phyloP scores from a whole-genome alignment of 2,329 filamentous ascomycete genomes.

The Podosphaera leucotricha region DNA sequence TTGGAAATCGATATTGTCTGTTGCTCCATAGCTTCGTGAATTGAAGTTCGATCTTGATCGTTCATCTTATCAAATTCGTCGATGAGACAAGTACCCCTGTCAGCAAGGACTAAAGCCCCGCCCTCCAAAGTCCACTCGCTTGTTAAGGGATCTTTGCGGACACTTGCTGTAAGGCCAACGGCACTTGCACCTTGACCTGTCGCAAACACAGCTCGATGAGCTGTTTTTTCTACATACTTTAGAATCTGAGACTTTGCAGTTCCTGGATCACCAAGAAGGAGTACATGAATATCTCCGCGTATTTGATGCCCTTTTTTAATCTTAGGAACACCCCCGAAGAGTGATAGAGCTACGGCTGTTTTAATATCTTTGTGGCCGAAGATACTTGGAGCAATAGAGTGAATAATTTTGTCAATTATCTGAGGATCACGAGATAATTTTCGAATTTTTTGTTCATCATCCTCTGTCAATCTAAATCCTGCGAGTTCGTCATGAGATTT shows the following conservation, averaged over 20 bases:
- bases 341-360: constrained; percentile 77
- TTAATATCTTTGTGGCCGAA: constrained; percentile 96
- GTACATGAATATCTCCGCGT: constrained; percentile 91
- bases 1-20: constrained; percentile 99
- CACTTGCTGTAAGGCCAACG: constrained; percentile 90
- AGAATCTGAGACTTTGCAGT: constrained; percentile 95
- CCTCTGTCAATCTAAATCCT: constrained; percentile 82
- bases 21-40: constrained; percentile 99
- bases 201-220: constrained; percentile 87
- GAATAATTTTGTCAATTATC: constrained; percentile 79
- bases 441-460: constrained; percentile 81
- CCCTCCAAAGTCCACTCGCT: constrained; percentile 96
- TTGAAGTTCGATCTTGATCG: constrained; percentile 90
- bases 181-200: constrained; percentile 94
- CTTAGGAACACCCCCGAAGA: constrained; percentile 90
- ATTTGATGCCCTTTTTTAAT: constrained; percentile 75
- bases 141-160: constrained; percentile 83
- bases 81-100: constrained; percentile 85
- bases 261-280: constrained; percentile 87
- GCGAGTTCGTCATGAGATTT: constrained; percentile 95
- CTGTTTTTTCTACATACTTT: constrained; percentile 95
- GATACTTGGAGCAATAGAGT: constrained; percentile 88
- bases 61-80: constrained; percentile 99
- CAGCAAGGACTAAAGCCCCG: constrained; percentile 80
- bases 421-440: constrained; percentile 70